Conservation (phyloP, 306 rosid genomes). For the Alnus glutinosa region DNA sequence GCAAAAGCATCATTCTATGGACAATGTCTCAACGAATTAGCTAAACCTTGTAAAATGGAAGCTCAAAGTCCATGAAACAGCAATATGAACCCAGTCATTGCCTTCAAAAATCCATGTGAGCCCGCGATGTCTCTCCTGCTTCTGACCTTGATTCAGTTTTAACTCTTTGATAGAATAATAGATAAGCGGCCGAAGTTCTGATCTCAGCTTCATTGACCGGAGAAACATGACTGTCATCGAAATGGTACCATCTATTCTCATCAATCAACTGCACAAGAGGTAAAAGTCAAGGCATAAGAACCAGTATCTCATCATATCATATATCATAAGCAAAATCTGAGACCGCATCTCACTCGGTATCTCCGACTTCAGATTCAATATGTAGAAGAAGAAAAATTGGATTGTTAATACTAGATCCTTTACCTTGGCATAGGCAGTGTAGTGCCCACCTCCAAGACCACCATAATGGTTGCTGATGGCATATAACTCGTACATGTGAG, state of each 20-base stretch:
- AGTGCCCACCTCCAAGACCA: slow-evolving; percentile 97
- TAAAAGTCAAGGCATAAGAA: slow-evolving; percentile 9
- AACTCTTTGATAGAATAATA: slow-evolving; percentile 86
- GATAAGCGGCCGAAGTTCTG: slow-evolving; percentile 85
- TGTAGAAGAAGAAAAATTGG: slow-evolving; percentile 1
- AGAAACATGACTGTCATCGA: slow-evolving; percentile 85
- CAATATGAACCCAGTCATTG: slow-evolving; percentile 13
- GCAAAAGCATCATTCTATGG: slow-evolving; percentile 20
- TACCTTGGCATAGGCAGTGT: slow-evolving; percentile 96
- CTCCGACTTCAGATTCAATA: neutral
- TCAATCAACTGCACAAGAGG: slow-evolving; percentile 70
- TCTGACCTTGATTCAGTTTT: slow-evolving; percentile 30
- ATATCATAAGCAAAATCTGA: neutral
- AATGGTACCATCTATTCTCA: slow-evolving; percentile 94
- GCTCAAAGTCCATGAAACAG: slow-evolving; percentile 23
- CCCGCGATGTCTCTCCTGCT: slow-evolving; percentile 47
- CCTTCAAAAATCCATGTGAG: slow-evolving; percentile 39
- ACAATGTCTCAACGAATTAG: slow-evolving; percentile 22
- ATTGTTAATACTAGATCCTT: neutral
- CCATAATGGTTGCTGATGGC: slow-evolving; percentile 99
- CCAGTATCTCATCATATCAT: neutral
- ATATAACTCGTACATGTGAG: slow-evolving; percentile 72
- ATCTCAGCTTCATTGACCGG: slow-evolving; percentile 73
- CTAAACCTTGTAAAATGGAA: slow-evolving; percentile 28
- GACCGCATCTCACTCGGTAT: neutral